These are phyloP conservation scores for Eutypa lata DNA, from an alignment of 2,329 filamentous ascomycete genomes.

Conservation along the genomic window DNA sequence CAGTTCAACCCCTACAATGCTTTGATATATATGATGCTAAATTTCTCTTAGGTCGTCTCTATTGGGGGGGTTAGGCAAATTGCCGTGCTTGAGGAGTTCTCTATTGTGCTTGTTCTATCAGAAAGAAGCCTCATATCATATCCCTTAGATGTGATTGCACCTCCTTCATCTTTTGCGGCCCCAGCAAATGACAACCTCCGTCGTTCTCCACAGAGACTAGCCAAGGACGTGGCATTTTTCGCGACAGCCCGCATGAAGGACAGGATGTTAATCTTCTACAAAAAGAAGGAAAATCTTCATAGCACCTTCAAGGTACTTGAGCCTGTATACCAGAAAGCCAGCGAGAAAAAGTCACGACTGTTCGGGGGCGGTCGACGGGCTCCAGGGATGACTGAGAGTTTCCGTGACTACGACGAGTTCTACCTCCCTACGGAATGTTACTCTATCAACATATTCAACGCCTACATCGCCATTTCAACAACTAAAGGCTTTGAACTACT, in stretches of 20 bases:
- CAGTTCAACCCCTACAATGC: constrained; percentile 30
- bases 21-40: constrained; percentile 12
- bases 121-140: constrained; percentile 92
- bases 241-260: constrained; percentile 97
- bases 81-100: constrained; percentile 92
- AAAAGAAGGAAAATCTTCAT: constrained; percentile 87
- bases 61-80: constrained; percentile 82
- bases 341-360: constrained; percentile 73
- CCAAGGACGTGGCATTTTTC: constrained; percentile 94
- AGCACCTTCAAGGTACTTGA: constrained; percentile 97
- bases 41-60: constrained; percentile 63
- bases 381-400: constrained; percentile 82
- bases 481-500: constrained; percentile 92
- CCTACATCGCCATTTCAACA: constrained; percentile 86
- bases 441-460: constrained; percentile 94
- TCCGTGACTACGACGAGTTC: constrained; percentile 98
- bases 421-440: constrained; percentile 96
- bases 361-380: constrained; percentile 57
- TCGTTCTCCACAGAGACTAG: constrained; percentile 86
- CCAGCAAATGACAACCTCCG: constrained; percentile 69
- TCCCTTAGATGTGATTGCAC: constrained; percentile 80
- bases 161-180: constrained; percentile 58
- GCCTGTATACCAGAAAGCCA: constrained; percentile 89
- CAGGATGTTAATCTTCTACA: constrained; percentile 90
- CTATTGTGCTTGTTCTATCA: constrained; percentile 83